These are phyloP conservation scores for Melampsora americana DNA, from an alignment of 1,284 basidiomycete genomes.

Conservation along the genomic window DNA sequence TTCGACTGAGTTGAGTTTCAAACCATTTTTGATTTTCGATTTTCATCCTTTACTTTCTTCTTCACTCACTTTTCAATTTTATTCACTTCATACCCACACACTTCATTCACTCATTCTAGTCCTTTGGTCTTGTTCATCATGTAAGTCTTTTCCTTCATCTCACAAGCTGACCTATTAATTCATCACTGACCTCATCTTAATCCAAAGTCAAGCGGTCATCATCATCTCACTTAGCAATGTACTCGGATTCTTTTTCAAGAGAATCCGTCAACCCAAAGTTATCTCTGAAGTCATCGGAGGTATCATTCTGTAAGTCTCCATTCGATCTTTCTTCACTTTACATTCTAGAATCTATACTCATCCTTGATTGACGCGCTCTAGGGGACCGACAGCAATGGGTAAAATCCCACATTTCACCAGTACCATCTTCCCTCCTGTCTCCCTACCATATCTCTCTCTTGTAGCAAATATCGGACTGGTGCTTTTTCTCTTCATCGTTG, in stretches of 20 bases:
- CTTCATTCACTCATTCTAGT: not conserved
- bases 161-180: not conserved
- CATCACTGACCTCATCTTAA: not conserved
- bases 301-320: slow-evolving; percentile 61
- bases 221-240: slow-evolving; percentile 73
- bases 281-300: slow-evolving; percentile 84
- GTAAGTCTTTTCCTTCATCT: slow-evolving; percentile 23
- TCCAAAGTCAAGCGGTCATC: slow-evolving; percentile 57
- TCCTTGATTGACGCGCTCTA: not conserved
- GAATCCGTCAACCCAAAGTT: slow-evolving; percentile 75
- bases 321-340: not conserved
- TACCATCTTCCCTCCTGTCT: slow-evolving; percentile 72
- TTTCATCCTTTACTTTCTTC: not conserved
- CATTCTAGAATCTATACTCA: not conserved
- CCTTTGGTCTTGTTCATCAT: slow-evolving; percentile 40
- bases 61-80: not conserved
- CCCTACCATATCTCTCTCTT: slow-evolving; percentile 68
- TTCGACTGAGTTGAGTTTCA: slow-evolving; percentile 27
- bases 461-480: slow-evolving; percentile 78
- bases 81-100: not conserved
- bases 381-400: slow-evolving; percentile 45
- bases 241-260: slow-evolving; percentile 64
- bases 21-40: no score
- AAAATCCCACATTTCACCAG: slow-evolving; percentile 75
- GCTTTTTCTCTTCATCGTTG: slow-evolving; percentile 70